Evolutionary conservation across 2,329 filamentous ascomycete species (phyloP), one percentile per base, ranked within the genome.

Genomic region (Claviceps sp.): DNA sequence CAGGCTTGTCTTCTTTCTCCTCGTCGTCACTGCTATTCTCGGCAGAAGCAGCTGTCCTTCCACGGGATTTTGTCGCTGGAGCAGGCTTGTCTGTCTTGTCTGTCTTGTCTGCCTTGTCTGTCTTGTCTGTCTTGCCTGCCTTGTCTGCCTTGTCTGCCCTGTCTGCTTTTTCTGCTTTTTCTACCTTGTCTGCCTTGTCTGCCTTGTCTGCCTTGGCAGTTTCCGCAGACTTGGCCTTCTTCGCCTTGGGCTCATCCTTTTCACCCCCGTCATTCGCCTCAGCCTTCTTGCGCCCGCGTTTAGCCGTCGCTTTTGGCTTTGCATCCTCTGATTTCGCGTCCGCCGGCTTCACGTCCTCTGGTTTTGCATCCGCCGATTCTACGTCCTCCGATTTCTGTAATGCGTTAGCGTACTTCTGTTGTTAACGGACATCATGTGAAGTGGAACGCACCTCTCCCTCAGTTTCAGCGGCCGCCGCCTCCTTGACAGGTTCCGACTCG

Each of bases 271-370:
- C 65, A 11, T 53, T 53, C 3, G 51, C 61, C 56, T 67, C 54
- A 2, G 51, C 61, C 56, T 67, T 67, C 59, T 67, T 67, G 46
- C 64, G 62, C 20, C 61, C 61, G 50, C 64, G 61, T 58, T 69
- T 68, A 38, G 62, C 56, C 54, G 66, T 60, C 57, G 66, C 64
- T 46, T 64, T 64, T 6, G 59, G 62, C 44, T 62, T 57, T 17
- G 61, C 51, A 42, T 45, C 53, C 34, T 48, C 51, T 1, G 50
- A 47, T 34, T 47, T 45, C 50, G 29, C 9, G 9, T 34, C 29
- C 29, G 29, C 29, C 29, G 9, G 11, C 29, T 34, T 34, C 29
- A 34, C 29, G 29, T 34, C 64, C 47, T 64, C 63, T 6, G 59
- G 62, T 43, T 62, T 56, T n/a, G 61, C 53, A 34, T 45, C 53